A percentile compares a stretch with the other conserved stretches of the same genome.
Conservation (phyloP, 352 stramenopile genomes). For the Pythium sp. region DNA sequence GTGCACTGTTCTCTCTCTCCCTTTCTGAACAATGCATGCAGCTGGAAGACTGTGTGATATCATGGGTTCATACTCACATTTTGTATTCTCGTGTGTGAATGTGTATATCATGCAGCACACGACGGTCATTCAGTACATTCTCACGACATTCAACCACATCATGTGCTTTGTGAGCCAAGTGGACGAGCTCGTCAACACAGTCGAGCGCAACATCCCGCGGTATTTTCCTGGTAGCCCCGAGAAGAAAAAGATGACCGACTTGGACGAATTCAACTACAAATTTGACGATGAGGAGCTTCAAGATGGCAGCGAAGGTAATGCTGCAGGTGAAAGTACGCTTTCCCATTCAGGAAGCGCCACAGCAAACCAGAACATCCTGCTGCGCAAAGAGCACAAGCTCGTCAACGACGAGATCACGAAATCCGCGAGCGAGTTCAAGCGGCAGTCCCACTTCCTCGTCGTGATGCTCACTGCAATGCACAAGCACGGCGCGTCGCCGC, state of each 20-base stretch:
- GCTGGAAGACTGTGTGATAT: neutral
- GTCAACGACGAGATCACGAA: slow-evolving; percentile 36
- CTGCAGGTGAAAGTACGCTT: neutral
- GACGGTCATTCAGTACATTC: slow-evolving; percentile 64
- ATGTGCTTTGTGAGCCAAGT: slow-evolving; percentile 56
- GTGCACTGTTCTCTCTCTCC: slow-evolving; percentile 19
- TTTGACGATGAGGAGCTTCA: neutral
- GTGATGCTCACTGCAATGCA: slow-evolving; percentile 73
- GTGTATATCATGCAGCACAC: slow-evolving; percentile 33
- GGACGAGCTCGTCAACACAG: slow-evolving; percentile 42
- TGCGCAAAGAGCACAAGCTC: slow-evolving; percentile 12
- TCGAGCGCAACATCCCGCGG: slow-evolving; percentile 42
- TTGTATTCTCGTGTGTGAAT: neutral
- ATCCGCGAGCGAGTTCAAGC: slow-evolving; percentile 53
- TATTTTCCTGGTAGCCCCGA: slow-evolving; percentile 28
- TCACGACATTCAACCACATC: slow-evolving; percentile 73
- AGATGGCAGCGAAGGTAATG: neutral
- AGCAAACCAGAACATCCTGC: slow-evolving; percentile 3
- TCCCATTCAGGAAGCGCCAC: neutral
- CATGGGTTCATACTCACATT: neutral
- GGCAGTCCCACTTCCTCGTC: slow-evolving; percentile 63
- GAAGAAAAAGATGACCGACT: neutral
- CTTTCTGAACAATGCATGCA: too few species aligned
- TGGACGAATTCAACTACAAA: slow-evolving; percentile 1
- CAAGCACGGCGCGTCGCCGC: slow-evolving; percentile 61